phyloP scores from a whole-genome alignment of 2,329 filamentous ascomycete species.

The Polychaeton citri region DNA sequence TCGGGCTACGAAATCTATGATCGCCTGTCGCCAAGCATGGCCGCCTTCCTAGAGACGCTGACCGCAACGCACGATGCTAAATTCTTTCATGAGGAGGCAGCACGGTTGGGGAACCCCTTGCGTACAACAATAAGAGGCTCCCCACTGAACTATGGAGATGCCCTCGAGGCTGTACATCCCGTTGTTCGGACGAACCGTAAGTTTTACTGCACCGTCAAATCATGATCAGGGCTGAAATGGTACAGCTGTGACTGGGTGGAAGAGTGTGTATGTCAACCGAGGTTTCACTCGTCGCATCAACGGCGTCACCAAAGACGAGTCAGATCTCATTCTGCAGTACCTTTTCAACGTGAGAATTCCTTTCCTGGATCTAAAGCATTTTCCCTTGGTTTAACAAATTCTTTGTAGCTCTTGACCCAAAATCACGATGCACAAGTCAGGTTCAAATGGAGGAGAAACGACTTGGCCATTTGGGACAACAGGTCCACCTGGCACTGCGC shows the following conservation, averaged over 20 bases:
- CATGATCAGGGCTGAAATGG: not conserved
- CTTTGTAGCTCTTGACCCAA: slow-evolving; percentile 7
- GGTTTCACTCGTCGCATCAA: slow-evolving; percentile 56
- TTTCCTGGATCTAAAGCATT: too few relatives aligned
- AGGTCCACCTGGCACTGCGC: slow-evolving; percentile 45
- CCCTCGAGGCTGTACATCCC: slow-evolving; percentile 31
- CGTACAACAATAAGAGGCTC: slow-evolving; percentile 36
- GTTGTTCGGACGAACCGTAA: slow-evolving; percentile 43
- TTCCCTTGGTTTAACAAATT: too few relatives aligned
- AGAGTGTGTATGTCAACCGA: slow-evolving; percentile 58
- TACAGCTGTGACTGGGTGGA: slow-evolving; percentile 54
- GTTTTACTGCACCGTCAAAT: too few relatives aligned
- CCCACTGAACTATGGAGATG: slow-evolving; percentile 16
- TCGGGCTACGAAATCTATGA: slow-evolving; percentile 43
- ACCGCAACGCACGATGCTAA: slow-evolving; percentile 38
- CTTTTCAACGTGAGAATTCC: not conserved
- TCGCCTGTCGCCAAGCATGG: slow-evolving; percentile 36
- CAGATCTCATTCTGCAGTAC: slow-evolving; percentile 13
- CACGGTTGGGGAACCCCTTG: slow-evolving; percentile 30
- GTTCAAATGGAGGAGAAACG: slow-evolving; percentile 38
- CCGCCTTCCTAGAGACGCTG: slow-evolving; percentile 34
- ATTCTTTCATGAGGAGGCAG: slow-evolving; percentile 39
- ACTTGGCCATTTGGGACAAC: slow-evolving; percentile 55
- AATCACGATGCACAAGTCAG: slow-evolving; percentile 41
- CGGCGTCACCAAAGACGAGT: slow-evolving; percentile 55